These are phyloP conservation scores for Scytalidium sp. DNA, from an alignment of 2,329 filamentous ascomycete species.

Conservation along the genomic window DNA sequence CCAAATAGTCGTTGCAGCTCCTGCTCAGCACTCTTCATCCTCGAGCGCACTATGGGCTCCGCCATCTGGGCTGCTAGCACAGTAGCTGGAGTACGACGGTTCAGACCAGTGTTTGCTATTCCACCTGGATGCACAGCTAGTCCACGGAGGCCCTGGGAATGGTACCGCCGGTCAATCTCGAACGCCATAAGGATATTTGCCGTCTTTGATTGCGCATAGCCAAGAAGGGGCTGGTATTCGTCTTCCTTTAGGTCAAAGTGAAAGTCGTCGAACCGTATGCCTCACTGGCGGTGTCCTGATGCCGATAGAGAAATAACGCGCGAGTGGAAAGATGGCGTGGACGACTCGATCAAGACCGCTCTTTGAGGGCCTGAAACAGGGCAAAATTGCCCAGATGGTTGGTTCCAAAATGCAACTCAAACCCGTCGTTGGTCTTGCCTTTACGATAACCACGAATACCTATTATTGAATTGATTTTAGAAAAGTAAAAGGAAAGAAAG, in stretches of 20 bases:
- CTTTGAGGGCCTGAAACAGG: constrained; percentile 47
- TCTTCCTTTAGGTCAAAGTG: constrained; percentile 19
- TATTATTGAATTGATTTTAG: no score
- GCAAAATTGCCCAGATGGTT: constrained; percentile 54
- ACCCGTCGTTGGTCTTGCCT: constrained; percentile 45
- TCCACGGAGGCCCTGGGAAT: constrained; percentile 34
- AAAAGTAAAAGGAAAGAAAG: no score
- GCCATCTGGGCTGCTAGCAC: constrained; percentile 41
- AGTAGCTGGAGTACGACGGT: no score
- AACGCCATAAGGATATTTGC: constrained; percentile 44
- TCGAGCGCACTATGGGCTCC: constrained; percentile 20
- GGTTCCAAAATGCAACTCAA: constrained; percentile 48
- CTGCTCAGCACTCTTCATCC: constrained; percentile 20
- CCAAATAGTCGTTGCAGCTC: constrained; percentile 38
- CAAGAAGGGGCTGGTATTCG: constrained; percentile 31
- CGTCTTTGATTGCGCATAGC: constrained; percentile 40
- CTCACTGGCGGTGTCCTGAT: not conserved
- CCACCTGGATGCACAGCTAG: constrained; percentile 41
- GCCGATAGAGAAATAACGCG: constrained; percentile 44
- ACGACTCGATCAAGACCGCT: constrained; percentile 34
- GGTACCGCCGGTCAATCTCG: constrained; percentile 41
- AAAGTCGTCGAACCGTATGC: not conserved
- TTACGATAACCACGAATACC: no score
- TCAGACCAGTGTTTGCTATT: constrained; percentile 28
- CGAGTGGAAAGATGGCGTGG: constrained; percentile 35